These are phyloP conservation scores for Neurospora sp. DNA, from an alignment of 2,329 filamentous ascomycete species.

Conservation along the genomic window DNA sequence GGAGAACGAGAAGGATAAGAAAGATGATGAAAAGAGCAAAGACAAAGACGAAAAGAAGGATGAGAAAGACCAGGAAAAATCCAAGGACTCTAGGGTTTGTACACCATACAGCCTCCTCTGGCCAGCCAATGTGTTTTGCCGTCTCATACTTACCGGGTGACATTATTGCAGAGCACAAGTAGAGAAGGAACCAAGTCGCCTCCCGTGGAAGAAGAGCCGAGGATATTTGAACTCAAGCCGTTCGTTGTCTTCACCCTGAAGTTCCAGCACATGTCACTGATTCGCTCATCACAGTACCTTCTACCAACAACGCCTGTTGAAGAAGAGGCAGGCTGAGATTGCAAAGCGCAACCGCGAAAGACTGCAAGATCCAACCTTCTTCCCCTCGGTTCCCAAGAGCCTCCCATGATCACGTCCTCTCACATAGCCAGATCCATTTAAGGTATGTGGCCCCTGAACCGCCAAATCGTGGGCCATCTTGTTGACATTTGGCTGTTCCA, in stretches of 20 bases:
- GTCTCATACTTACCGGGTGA: not conserved
- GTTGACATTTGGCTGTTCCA: not conserved
- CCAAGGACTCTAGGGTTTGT: slow-evolving; percentile 15
- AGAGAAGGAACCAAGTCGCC: slow-evolving; percentile 28
- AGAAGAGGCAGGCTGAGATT: slow-evolving; percentile 65
- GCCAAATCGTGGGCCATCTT: not conserved
- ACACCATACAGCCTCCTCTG: not conserved
- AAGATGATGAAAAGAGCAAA: slow-evolving; percentile 32
- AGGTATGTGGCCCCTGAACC: not conserved
- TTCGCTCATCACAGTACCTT: slow-evolving; percentile 51
- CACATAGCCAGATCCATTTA: not conserved
- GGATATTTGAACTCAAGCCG: slow-evolving; percentile 79
- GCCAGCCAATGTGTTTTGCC: not conserved
- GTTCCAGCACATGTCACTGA: not conserved
- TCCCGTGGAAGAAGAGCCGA: slow-evolving; percentile 48
- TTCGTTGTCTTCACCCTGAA: slow-evolving; percentile 26
- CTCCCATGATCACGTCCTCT: slow-evolving; percentile 26
- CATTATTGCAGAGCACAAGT: slow-evolving; percentile 6
- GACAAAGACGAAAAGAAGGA: slow-evolving; percentile 33
- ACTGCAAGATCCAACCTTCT: slow-evolving; percentile 65
- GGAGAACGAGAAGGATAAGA: slow-evolving; percentile 33
- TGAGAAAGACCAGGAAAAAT: slow-evolving; percentile 24
- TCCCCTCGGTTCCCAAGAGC: slow-evolving; percentile 73
- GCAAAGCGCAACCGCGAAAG: slow-evolving; percentile 76
- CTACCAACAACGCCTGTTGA: slow-evolving; percentile 74